A percentile compares a stretch with the other conserved stretches of the same genome.
Evolutionary conservation across 352 stramenopile genomes (phyloP).

Genomic region (Phytophthora pisi): DNA sequence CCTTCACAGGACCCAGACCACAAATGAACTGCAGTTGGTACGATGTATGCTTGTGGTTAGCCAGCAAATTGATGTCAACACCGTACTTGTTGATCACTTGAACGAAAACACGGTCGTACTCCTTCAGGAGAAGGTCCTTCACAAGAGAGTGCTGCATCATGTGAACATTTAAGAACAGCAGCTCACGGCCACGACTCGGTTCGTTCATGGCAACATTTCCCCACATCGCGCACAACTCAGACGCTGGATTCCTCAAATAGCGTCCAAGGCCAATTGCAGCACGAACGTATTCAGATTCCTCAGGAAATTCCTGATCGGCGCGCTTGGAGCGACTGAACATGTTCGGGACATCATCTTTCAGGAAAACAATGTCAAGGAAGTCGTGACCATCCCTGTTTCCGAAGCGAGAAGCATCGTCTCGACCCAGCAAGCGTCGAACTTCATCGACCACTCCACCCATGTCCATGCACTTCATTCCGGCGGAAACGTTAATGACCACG

Average conservation of each 20-base stretch:
- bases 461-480: slow-evolving; percentile 90
- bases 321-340: slow-evolving; percentile 90
- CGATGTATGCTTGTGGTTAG: slow-evolving; percentile 88
- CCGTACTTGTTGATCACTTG: slow-evolving; percentile 89
- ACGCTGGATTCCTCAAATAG: slow-evolving; percentile 86
- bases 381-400: slow-evolving; percentile 80
- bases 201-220: slow-evolving; percentile 83
- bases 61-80: slow-evolving; percentile 89
- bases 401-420: slow-evolving; percentile 73
- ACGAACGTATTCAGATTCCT: slow-evolving; percentile 82
- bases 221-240: slow-evolving; percentile 88
- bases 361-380: slow-evolving; percentile 87
- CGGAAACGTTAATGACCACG: slow-evolving; percentile 90
- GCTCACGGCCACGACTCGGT: slow-evolving; percentile 72
- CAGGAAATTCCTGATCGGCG: slow-evolving; percentile 82
- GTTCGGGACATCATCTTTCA: slow-evolving; percentile 89
- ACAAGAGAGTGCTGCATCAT: slow-evolving; percentile 87
- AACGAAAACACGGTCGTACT: slow-evolving; percentile 89
- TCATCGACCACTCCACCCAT: slow-evolving; percentile 89
- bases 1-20: slow-evolving; percentile 85
- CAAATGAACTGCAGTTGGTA: slow-evolving; percentile 91
- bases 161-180: slow-evolving; percentile 88
- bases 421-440: slow-evolving; percentile 73
- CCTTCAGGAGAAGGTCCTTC: slow-evolving; percentile 82
- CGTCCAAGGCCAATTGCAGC: slow-evolving; percentile 78